Base-by-base conservation (phyloP, 2,329 filamentous ascomycete genomes). In the Leptoxyphium fumago region DNA sequence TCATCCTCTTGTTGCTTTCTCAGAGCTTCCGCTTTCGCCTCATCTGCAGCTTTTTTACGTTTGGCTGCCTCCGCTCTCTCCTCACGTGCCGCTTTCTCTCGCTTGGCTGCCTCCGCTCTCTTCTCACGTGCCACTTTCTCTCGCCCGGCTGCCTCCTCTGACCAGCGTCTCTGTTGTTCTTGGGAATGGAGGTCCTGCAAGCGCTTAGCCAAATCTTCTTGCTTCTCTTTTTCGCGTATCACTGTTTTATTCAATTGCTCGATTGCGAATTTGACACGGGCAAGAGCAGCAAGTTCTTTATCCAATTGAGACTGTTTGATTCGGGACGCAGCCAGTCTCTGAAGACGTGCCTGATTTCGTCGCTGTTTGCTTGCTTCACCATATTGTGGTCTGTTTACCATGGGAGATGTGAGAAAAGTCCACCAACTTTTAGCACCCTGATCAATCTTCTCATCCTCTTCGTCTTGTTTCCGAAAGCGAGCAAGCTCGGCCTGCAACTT, bases 361-460 rank as follows among this genome's bases (percentile, higher is more conserved):
- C 32, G 32, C 4, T 9, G 32, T 36, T 9, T 36, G 32, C 32
- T 36, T 15, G 3, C 32, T 15, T 36, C 9, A 13, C 6, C n/a
- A 14, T 10, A 21, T 10, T 10, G 10, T 41, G 39, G 28, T 26
- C 39, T 17, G 2, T 68, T 67, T 52, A 57, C 59, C 28, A 59
- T 66, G 30, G 39, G 28, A 26, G n/a, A 26, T 8, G 39, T 41
- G n/a, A 32, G 29, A 32, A 36, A 36, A 9, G 4, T 36, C 32
- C 9, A 42, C 50, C 47, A 44, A 47, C 45, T 18, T 44, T 39
- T 47, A 48, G 48, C 55, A 53, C 53, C 56, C 58, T 56, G 53
- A 56, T 54, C 57, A 61, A 61, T 61, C 59, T 59, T 61, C 50
- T 11, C 32, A 5, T 36, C 32, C 9, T 36, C 32, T 36, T 36